phyloP scores from a whole-genome alignment of 306 rosid species.

The Sphenostylis stenocarpa region DNA sequence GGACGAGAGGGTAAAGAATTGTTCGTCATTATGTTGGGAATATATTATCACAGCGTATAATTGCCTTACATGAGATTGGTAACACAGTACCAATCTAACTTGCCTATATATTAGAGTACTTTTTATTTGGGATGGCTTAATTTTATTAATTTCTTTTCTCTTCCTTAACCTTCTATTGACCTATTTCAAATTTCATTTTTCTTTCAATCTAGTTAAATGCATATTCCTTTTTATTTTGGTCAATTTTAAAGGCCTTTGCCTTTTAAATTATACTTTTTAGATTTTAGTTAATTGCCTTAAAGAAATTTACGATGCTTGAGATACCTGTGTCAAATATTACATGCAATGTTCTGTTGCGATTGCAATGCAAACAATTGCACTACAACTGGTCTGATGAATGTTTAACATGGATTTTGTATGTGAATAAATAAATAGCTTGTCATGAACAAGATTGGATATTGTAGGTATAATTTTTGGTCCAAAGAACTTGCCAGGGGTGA shows the following conservation, averaged over 20 bases:
- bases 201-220: background rate
- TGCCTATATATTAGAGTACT: background rate
- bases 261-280: background rate
- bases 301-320: background rate
- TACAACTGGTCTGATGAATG: background rate
- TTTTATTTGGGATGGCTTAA: background rate
- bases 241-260: background rate
- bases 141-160: background rate
- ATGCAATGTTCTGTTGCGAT: background rate
- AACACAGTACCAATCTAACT: background rate
- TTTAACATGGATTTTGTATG: background rate
- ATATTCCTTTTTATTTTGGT: background rate
- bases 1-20: background rate
- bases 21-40: background rate
- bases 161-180: background rate
- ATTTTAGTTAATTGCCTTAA: background rate
- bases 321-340: background rate
- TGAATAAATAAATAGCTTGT: background rate
- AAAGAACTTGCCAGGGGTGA: background rate
- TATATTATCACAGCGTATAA: background rate
- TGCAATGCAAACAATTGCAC: background rate
- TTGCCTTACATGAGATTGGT: background rate
- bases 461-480: background rate
- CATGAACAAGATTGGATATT: background rate
- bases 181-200: background rate